These are phyloP conservation scores for Lentinula boryana DNA, from an alignment of 768 basidiomycete genomes.

Conservation along the genomic window DNA sequence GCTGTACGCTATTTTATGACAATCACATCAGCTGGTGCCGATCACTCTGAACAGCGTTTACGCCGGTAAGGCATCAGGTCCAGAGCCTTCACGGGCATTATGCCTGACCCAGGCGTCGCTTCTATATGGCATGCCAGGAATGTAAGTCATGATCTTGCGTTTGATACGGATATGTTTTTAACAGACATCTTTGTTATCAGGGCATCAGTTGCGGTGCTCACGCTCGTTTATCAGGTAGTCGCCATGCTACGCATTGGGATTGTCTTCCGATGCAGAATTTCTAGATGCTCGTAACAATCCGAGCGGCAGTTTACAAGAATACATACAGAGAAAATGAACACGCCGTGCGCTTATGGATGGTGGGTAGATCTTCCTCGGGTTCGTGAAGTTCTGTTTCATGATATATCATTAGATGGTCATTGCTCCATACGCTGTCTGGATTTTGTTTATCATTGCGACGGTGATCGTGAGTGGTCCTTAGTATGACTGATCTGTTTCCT, in stretches of 20 bases:
- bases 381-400: neutral
- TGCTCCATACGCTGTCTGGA: constrained; percentile 34
- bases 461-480: constrained; percentile 24
- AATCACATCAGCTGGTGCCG: constrained; percentile 3
- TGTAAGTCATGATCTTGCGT: constrained; percentile 24
- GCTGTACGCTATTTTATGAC: constrained; percentile 22
- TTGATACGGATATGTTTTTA: neutral
- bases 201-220: constrained; percentile 33
- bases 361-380: constrained; percentile 15
- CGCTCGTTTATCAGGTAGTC: constrained; percentile 36
- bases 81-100: constrained; percentile 35
- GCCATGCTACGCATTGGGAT: neutral
- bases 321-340: constrained; percentile 27
- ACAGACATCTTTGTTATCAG: constrained; percentile 16
- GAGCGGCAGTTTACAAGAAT: constrained; percentile 24
- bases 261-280: neutral
- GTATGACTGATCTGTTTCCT: neutral
- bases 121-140: constrained; percentile 41
- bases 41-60: constrained; percentile 27
- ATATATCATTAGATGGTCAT: constrained; percentile 30
- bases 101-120: constrained; percentile 43
- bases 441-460: constrained; percentile 31
- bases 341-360: constrained; percentile 28
- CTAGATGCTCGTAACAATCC: constrained; percentile 40
- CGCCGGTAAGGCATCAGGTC: constrained; percentile 33